Evolutionary conservation across 1,284 basidiomycete species (phyloP).

Genomic region (Naganishia liquefaciens): DNA sequence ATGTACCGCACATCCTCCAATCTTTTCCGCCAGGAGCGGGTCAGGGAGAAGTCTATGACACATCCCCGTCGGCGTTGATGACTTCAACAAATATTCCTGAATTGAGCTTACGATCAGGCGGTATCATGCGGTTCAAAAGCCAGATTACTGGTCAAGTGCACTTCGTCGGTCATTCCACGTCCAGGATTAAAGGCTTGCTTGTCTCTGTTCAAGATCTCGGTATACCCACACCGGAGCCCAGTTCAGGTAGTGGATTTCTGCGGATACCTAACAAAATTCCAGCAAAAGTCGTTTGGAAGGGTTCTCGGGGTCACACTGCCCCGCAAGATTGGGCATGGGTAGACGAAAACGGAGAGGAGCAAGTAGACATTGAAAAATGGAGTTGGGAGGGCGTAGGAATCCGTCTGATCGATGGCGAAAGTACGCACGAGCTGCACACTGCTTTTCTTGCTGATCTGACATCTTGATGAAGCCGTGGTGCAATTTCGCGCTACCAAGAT

Average conservation of each 20-base stretch:
- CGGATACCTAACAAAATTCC: slow-evolving; percentile 12
- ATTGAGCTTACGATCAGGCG: slow-evolving; percentile 41
- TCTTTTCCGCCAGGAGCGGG: slow-evolving; percentile 64
- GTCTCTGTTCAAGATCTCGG: slow-evolving; percentile 42
- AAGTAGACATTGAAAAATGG: slow-evolving; percentile 49
- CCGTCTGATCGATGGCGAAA: slow-evolving; percentile 39
- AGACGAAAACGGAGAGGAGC: slow-evolving; percentile 41
- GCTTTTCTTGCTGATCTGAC: neutral
- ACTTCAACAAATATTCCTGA: slow-evolving; percentile 58
- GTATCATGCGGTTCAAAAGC: slow-evolving; percentile 16
- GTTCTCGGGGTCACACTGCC: neutral
- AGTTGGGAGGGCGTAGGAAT: slow-evolving; percentile 38
- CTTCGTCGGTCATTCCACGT: slow-evolving; percentile 56
- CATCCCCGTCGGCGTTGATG: slow-evolving; percentile 68
- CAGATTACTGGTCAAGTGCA: slow-evolving; percentile 57
- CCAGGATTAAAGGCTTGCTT: slow-evolving; percentile 38
- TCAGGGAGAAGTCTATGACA: slow-evolving; percentile 67
- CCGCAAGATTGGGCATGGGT: slow-evolving; percentile 40
- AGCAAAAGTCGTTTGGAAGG: slow-evolving; percentile 10
- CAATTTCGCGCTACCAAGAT: slow-evolving; percentile 35
- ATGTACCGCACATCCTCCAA: slow-evolving; percentile 18
- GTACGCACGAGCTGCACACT: slow-evolving; percentile 29
- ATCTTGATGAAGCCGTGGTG: neutral
- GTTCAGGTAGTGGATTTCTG: neutral
- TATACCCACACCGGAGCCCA: neutral